Evolutionary conservation across 495 filamentous ascomycete genomes (phyloP).

Genomic region (Daldinia grandis): DNA sequence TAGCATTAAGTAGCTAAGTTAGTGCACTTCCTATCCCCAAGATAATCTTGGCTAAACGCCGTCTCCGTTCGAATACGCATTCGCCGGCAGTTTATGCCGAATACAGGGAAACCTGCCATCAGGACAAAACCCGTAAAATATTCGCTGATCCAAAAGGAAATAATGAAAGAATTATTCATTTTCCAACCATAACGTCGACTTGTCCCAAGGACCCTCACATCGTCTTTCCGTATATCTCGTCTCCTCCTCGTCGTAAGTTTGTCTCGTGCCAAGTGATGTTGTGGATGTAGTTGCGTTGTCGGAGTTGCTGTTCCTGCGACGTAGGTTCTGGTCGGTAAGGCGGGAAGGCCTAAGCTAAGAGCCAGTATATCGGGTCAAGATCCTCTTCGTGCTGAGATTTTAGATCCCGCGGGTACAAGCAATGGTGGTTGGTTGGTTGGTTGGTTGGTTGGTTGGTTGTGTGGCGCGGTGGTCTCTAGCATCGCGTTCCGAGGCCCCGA

Average conservation of each 20-base stretch:
- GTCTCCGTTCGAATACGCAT: constrained; percentile 14
- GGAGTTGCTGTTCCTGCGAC: neutral
- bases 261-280: neutral
- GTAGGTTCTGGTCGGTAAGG: neutral
- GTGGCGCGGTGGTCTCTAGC: too few species aligned
- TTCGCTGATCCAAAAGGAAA: neutral
- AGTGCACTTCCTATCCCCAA: neutral
- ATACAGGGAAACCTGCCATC: constrained; percentile 31
- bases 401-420: neutral
- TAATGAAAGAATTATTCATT: too few species aligned
- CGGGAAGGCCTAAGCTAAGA: neutral
- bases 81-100: constrained; percentile 26
- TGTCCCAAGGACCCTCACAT: neutral
- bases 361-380: neutral
- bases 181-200: neutral
- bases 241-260: neutral
- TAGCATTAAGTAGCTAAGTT: neutral
- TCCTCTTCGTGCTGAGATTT: neutral
- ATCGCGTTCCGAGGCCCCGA: too few species aligned
- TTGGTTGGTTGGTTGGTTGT: too few species aligned
- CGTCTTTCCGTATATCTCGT: neutral
- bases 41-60: too few species aligned
- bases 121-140: constrained; percentile 36
- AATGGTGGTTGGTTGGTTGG: neutral
- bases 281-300: neutral